Conservation (phyloP, 148 eudicot genomes). For the Camellia lanceoleosa region DNA sequence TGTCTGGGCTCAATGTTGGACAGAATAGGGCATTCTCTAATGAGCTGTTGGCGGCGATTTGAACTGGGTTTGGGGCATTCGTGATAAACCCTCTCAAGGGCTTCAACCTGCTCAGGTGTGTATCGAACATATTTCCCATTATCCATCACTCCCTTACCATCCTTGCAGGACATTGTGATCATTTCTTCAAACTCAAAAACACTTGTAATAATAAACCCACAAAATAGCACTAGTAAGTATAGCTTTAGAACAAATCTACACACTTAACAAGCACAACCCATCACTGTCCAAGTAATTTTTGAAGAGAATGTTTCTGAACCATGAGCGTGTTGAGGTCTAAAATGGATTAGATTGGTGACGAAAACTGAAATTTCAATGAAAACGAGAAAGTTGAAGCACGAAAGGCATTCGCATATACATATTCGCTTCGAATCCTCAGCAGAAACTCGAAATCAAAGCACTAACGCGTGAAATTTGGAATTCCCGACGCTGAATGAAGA, state of each 20-base stretch:
- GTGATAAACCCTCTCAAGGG: constrained; percentile 93
- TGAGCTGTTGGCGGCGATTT: constrained; percentile 86
- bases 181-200: constrained; percentile 26
- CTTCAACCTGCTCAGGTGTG: constrained; percentile 99
- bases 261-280: background rate
- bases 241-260: background rate
- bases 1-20: constrained; percentile 90
- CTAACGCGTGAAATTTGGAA: too few relatives aligned
- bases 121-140: constrained; percentile 92
- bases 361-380: background rate
- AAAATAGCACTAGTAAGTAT: too few relatives aligned
- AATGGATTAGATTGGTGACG: background rate
- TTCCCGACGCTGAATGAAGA: too few relatives aligned
- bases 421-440: too few relatives aligned
- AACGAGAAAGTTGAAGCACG: background rate
- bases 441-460: too few relatives aligned
- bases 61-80: constrained; percentile 97
- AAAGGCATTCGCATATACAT: background rate
- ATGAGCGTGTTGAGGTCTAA: background rate
- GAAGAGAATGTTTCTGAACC: constrained; percentile 16
- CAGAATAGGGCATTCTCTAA: constrained; percentile 83
- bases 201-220: background rate
- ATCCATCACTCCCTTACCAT: constrained; percentile 73
- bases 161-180: constrained; percentile 93
- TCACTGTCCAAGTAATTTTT: constrained; percentile 2